Base-by-base conservation (phyloP, 2,329 filamentous ascomycete species). In the Cordyceps sp. region DNA sequence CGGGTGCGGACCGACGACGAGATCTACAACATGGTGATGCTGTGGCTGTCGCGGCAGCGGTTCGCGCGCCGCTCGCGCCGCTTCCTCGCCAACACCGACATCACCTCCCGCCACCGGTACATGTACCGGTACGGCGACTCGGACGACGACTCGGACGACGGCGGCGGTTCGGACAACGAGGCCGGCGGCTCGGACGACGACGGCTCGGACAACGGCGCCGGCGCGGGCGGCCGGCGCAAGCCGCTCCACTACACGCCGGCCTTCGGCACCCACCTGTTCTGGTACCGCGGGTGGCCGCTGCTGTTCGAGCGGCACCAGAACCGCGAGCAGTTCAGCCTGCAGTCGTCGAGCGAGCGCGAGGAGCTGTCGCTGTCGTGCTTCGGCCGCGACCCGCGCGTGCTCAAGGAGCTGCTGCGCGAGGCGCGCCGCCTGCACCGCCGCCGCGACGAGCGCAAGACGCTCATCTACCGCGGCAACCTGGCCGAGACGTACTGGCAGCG, bases 21-120 rank as follows among this genome's bases (percentile, higher is more conserved):
- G 47, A 69, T 78, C 35, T 82, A 79, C 56, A 75, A 75, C 45
- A 78, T 79, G 44, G 45, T 81, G 26, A 79, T 81, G 73, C 62
- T 61, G 18, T 82, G 77, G 77, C 63, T 81, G 3, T 63, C 74
- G 2, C 53, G 58, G 22, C 76, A 82, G 49, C 49, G 55, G 4
- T 79, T 80, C 40, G 62, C 72, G 15, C 62, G 66, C 37, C 54
- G 57, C 5, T 68, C 73, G 0, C 69, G 71, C 12, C 63, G 64
- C 28, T 77, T 79, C 39, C 62, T 80, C 10, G 77, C 71, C 26
- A 76, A 75, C 44, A 76, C 73, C 6, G 69, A 67, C 42, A 45
- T 74, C 23, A 68, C 62, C 43, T 69, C 61, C 3, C 58, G 67
- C 12, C 55, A 51, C 31, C 70, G 62, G 57, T 59, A 54, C 34